A percentile compares a stretch with the other conserved stretches of the same genome.
Evolutionary conservation across 2,329 filamentous ascomycete species (phyloP).

Genomic region (Colletotrichum sp.): DNA sequence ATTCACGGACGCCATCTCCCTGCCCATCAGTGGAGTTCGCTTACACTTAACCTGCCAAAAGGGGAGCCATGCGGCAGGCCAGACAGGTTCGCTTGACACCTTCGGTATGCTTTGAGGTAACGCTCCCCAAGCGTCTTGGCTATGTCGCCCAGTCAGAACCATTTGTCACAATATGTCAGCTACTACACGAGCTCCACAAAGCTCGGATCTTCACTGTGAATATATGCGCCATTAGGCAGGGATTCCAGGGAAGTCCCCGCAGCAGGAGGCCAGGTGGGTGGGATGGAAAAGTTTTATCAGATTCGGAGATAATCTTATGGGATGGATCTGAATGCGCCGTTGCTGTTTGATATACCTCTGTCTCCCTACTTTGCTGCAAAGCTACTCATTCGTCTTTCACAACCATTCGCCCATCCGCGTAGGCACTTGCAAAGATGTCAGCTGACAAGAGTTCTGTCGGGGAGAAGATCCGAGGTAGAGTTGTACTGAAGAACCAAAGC

Average conservation of each 20-base stretch:
- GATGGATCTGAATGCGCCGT: neutral
- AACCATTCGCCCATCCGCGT: neutral
- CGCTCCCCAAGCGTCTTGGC: neutral
- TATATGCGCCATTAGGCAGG: neutral
- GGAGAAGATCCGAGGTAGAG: neutral
- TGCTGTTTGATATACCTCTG: neutral
- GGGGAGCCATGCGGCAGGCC: neutral
- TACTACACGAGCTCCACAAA: neutral
- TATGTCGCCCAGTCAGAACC: neutral
- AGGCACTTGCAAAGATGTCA: neutral
- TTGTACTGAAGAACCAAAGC: neutral
- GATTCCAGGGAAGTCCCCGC: neutral
- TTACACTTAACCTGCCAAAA: neutral
- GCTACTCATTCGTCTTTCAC: neutral
- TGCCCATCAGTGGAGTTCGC: neutral
- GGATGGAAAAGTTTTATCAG: neutral
- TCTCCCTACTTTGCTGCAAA: neutral
- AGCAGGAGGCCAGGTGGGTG: neutral
- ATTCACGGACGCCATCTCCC: neutral
- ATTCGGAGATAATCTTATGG: conserved; percentile 2
- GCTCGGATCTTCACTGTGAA: neutral
- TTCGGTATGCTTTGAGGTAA: neutral
- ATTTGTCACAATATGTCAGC: neutral
- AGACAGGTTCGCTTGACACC: neutral
- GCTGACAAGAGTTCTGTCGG: neutral